These are phyloP conservation scores for Fusarium succisae DNA, from an alignment of 2,329 filamentous ascomycete genomes.

Conservation along the genomic window DNA sequence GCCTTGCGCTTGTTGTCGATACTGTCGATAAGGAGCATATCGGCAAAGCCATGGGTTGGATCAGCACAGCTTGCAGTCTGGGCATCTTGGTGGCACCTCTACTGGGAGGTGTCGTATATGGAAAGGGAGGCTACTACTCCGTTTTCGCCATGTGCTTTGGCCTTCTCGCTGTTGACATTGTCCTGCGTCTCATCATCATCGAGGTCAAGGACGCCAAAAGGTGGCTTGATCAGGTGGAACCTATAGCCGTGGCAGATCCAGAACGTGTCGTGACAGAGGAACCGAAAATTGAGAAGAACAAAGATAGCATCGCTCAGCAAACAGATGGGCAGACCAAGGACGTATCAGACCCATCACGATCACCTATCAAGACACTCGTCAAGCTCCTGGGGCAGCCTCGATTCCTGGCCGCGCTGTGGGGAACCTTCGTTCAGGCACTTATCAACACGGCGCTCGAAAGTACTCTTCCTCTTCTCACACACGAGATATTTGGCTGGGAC, in stretches of 20 bases:
- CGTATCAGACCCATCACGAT: not conserved
- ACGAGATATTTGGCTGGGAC: constrained; percentile 45
- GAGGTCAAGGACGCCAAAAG: constrained; percentile 46
- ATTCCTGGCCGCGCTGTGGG: constrained; percentile 48
- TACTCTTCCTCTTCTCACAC: constrained; percentile 47
- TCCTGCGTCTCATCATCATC: constrained; percentile 46
- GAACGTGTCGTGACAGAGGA: not conserved
- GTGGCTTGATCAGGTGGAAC: constrained; percentile 36
- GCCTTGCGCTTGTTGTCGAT: constrained; percentile 49
- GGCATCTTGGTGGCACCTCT: constrained; percentile 46
- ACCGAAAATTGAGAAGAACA: not conserved
- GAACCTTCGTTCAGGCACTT: constrained; percentile 47
- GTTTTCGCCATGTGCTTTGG: constrained; percentile 51
- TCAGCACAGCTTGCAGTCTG: constrained; percentile 47
- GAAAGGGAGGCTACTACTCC: constrained; percentile 46
- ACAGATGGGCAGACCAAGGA: not conserved
- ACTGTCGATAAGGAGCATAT: constrained; percentile 45
- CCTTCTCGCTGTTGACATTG: constrained; percentile 46
- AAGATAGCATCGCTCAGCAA: not conserved
- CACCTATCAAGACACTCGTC: constrained; percentile 38
- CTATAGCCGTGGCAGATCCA: not conserved
- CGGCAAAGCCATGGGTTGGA: constrained; percentile 48
- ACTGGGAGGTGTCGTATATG: constrained; percentile 48
- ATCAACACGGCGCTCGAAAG: constrained; percentile 48
- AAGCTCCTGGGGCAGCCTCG: constrained; percentile 44